A percentile compares a stretch with the other conserved stretches of the same genome.
Evolutionary conservation across 495 filamentous ascomycete genomes (phyloP).

Genomic region (Aspergillus kassunensis): DNA sequence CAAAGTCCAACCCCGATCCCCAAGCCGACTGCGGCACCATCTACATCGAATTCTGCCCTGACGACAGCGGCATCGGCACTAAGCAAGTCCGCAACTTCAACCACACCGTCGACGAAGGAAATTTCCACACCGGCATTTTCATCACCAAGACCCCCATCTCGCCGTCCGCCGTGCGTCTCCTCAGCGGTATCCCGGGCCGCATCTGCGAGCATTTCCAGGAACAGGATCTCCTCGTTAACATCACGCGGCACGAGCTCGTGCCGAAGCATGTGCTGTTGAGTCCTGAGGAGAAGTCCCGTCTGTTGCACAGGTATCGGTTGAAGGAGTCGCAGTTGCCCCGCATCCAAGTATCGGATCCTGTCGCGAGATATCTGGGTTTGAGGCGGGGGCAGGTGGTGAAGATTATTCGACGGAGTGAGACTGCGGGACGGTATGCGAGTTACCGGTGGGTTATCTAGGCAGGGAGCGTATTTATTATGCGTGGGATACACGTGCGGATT

Average conservation of each 20-base stretch:
- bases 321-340: conserved; percentile 96
- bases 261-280: conserved; percentile 89
- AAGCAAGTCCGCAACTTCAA: conserved; percentile 88
- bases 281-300: conserved; percentile 76
- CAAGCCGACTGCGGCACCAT: conserved; percentile 74
- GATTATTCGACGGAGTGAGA: conserved; percentile 82
- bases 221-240: conserved; percentile 94
- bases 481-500: not conserved
- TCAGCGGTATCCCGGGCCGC: conserved; percentile 73
- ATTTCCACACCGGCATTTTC: conserved; percentile 85
- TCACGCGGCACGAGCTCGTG: conserved; percentile 95
- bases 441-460: conserved; percentile 61
- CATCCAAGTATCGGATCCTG: conserved; percentile 86
- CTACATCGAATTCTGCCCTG: conserved; percentile 87
- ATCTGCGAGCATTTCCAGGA: conserved; percentile 93
- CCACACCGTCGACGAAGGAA: conserved; percentile 67
- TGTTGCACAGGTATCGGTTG: conserved; percentile 84
- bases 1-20: conserved; percentile 58
- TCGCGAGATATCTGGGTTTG: conserved; percentile 87
- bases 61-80: conserved; percentile 69
- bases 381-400: conserved; percentile 95
- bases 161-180: conserved; percentile 60
- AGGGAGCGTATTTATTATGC: not conserved
- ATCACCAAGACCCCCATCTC: conserved; percentile 79
- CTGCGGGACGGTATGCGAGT: conserved; percentile 54